These are phyloP conservation scores for Onygena corvina DNA, from an alignment of 2,329 filamentous ascomycete species.

Conservation along the genomic window DNA sequence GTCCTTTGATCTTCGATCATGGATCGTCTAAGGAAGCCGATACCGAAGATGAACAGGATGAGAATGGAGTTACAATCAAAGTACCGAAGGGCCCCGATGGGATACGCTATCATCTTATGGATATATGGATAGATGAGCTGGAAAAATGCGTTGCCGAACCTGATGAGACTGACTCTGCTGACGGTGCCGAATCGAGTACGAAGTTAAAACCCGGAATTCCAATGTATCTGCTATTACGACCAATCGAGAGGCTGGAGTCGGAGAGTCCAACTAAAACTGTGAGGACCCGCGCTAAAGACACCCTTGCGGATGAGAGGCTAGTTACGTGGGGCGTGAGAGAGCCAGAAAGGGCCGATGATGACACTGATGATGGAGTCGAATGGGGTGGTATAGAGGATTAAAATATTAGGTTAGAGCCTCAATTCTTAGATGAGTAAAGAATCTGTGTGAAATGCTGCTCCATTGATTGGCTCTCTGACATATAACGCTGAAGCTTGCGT, in stretches of 20 bases:
- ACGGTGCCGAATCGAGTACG: conserved; percentile 21
- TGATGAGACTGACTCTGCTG: conserved; percentile 27
- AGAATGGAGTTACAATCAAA: conserved; percentile 11
- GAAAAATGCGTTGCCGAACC: conserved; percentile 52
- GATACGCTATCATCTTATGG: conserved; percentile 71
- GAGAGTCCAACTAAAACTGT: conserved; percentile 58
- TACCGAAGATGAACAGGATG: conserved; percentile 6
- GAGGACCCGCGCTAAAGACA: conserved; percentile 56
- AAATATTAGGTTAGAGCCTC: background rate
- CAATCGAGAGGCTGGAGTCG: conserved; percentile 34
- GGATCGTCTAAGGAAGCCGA: conserved; percentile 4
- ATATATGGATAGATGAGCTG: conserved; percentile 85
- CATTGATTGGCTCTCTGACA: too few relatives aligned
- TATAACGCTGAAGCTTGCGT: too few relatives aligned
- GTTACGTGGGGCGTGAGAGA: conserved; percentile 44
- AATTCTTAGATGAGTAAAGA: background rate
- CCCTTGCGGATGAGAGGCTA: conserved; percentile 61
- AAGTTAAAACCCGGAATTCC: conserved; percentile 30
- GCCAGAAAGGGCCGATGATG: conserved; percentile 31
- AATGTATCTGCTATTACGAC: conserved; percentile 33
- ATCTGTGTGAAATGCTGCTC: too few relatives aligned
- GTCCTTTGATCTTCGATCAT: conserved; percentile 30
- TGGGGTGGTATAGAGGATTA: conserved; percentile 54
- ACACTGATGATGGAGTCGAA: conserved; percentile 40
- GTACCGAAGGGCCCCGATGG: conserved; percentile 62